These are phyloP conservation scores for Parmelia sp. DNA, from an alignment of 495 filamentous ascomycete genomes.

Conservation along the genomic window DNA sequence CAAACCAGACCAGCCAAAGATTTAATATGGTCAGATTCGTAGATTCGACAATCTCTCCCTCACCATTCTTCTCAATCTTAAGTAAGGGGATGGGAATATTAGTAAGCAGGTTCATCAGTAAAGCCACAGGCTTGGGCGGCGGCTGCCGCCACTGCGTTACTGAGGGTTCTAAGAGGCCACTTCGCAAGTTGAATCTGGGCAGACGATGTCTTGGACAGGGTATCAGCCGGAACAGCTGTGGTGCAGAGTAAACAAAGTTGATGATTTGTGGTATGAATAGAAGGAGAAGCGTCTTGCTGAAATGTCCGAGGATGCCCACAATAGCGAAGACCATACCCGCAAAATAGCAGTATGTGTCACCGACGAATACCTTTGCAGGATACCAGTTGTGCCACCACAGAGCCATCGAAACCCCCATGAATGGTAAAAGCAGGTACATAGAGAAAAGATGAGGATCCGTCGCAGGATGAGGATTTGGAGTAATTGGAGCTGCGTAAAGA, in stretches of 20 bases:
- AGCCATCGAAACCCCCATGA: conserved; percentile 84
- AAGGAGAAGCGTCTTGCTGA: conserved; percentile 91
- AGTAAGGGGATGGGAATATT: conserved; percentile 59
- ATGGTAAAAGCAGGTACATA: conserved; percentile 87
- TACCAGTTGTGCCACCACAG: conserved; percentile 93
- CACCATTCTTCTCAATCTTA: conserved; percentile 54
- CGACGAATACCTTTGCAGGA: conserved; percentile 89
- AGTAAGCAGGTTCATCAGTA: conserved; percentile 57
- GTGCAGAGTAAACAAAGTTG: conserved; percentile 90
- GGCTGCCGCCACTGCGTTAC: conserved; percentile 72
- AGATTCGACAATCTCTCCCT: conserved; percentile 68
- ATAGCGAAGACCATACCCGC: conserved; percentile 98
- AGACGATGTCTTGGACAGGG: conserved; percentile 90
- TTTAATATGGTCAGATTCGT: conserved; percentile 93
- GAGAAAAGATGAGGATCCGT: conserved; percentile 95
- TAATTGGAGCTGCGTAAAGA: conserved; percentile 54
- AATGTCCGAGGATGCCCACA: conserved; percentile 92
- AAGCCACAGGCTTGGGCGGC: conserved; percentile 54
- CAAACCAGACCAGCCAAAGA: conserved; percentile 93
- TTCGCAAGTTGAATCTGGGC: conserved; percentile 77
- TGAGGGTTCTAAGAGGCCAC: conserved; percentile 76
- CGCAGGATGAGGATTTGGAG: conserved; percentile 80
- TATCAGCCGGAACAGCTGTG: conserved; percentile 82
- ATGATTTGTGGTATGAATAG: conserved; percentile 90
- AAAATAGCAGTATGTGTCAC: conserved; percentile 99